Base-by-base conservation (phyloP, 768 basidiomycete species). In the Boletellus sp. region DNA sequence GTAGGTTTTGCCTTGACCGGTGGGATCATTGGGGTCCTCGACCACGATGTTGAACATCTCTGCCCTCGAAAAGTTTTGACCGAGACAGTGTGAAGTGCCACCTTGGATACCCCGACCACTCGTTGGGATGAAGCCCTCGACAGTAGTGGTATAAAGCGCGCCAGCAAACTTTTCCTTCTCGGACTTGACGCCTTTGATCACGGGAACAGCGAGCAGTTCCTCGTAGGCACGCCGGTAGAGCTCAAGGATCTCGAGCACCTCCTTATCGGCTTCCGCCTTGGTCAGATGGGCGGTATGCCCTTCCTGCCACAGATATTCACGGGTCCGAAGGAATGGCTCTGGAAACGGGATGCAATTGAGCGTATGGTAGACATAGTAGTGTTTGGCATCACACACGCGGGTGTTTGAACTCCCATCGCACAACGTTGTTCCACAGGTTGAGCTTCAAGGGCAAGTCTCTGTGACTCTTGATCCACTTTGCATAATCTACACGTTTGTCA, bases 271-370 rank as follows among this genome's bases (percentile, higher is more conserved):
- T 68, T 97, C 95, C 4, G 74, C 65, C 70, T 94, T 88, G 57
- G 87, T 90, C 38, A 94, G 78, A 70, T 87, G 84, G 3, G 96
- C 95, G 9, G 96, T 98, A 74, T 99, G 96, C 33, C 96, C 96
- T 71, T 99, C 96, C 74, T 99, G 96, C 96, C 96, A 99, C n/a
- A 99, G 76, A 79, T 97, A 99, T 74, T 99, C 96, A 66, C 96
- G 90, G 2, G 96, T 98, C 48, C 96, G 93, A 33, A 99, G 80
- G 88, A 99, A 99, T 8, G 96, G 96, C 69, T 99, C 88, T 90
- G 65, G 22, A 32, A 32, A 46, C 82, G 66, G 33, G 24, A 28
- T 28, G 5, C 11, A 2, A n/a, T 17, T 45, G 8, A 59, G 52
- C 13, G 3, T 34, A 17, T 0, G 3, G 12, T 13, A 24, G 15